Conservation (phyloP, 2,329 filamentous ascomycete species). For the Sclerotinia spermophila region DNA sequence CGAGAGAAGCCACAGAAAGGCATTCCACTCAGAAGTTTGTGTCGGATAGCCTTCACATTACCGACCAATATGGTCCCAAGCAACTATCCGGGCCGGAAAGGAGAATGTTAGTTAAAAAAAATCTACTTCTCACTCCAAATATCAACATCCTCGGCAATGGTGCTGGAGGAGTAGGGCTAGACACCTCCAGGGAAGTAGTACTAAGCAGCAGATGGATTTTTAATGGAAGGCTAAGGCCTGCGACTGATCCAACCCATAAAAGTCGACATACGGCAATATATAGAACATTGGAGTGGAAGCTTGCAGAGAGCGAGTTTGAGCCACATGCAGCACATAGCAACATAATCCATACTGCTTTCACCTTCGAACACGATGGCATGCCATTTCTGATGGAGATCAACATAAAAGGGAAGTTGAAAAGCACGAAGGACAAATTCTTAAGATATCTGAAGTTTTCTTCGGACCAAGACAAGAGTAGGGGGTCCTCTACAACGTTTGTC, state of each 20-base stretch:
- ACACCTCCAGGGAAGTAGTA: neutral
- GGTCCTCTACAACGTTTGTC: neutral
- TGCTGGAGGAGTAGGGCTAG: neutral
- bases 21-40: too few species aligned
- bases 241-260: neutral
- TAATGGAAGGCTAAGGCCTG: neutral
- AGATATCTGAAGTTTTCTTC: neutral
- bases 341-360: slow-evolving; percentile 1
- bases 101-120: neutral
- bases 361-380: neutral
- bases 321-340: neutral
- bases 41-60: neutral
- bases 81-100: neutral
- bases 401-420: neutral
- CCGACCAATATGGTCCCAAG: slow-evolving; percentile 10
- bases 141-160: slow-evolving; percentile 6
- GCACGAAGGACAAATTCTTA: neutral
- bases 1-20: neutral
- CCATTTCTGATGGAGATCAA: neutral
- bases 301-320: neutral
- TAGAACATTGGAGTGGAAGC: neutral
- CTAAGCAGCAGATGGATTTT: neutral
- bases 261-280: neutral
- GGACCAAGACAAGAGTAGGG: neutral
- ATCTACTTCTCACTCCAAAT: neutral